phyloP scores from a whole-genome alignment of 129 eudicot species.

The Deinandra increscens region DNA sequence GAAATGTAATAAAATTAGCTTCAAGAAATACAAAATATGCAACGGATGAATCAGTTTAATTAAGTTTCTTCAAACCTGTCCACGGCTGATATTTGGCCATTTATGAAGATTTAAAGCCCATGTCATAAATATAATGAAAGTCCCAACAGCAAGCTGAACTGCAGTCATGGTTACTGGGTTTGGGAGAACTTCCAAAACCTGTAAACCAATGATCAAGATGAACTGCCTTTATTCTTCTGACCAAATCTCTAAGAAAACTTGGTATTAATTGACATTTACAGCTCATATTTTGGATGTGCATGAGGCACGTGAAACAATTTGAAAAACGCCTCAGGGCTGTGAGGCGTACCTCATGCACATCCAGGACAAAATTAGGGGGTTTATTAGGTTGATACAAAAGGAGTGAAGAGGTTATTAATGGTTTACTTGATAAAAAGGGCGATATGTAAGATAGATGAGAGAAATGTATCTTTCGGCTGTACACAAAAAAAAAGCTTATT shows the following conservation, averaged over 20 bases:
- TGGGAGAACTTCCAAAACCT: conserved; percentile 80
- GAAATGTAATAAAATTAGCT: conserved; percentile 11
- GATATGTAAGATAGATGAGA: too few relatives aligned
- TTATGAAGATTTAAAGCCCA: conserved; percentile 83
- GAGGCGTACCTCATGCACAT: too few relatives aligned
- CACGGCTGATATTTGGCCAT: conserved; percentile 76
- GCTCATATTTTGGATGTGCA: background rate
- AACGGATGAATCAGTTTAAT: background rate
- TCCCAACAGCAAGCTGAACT: conserved; percentile 78
- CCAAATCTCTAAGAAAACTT: background rate
- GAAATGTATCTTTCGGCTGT: too few relatives aligned
- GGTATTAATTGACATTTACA: background rate
- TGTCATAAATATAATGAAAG: conserved; percentile 55
- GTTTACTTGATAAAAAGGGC: too few relatives aligned
- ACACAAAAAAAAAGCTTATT: too few relatives aligned
- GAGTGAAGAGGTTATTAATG: too few relatives aligned
- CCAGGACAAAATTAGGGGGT: too few relatives aligned
- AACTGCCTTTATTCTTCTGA: conserved; percentile 18
- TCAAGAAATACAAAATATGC: conserved; percentile 9
- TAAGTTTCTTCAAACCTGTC: conserved; percentile 52
- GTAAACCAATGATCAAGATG: conserved; percentile 28
- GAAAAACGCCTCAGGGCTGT: too few relatives aligned
- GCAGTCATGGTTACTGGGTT: conserved; percentile 74
- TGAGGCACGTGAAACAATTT: too few relatives aligned
- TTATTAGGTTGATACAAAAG: too few relatives aligned